These are phyloP conservation scores for Grosmannia huntii DNA, from an alignment of 2,329 filamentous ascomycete genomes.

Conservation along the genomic window DNA sequence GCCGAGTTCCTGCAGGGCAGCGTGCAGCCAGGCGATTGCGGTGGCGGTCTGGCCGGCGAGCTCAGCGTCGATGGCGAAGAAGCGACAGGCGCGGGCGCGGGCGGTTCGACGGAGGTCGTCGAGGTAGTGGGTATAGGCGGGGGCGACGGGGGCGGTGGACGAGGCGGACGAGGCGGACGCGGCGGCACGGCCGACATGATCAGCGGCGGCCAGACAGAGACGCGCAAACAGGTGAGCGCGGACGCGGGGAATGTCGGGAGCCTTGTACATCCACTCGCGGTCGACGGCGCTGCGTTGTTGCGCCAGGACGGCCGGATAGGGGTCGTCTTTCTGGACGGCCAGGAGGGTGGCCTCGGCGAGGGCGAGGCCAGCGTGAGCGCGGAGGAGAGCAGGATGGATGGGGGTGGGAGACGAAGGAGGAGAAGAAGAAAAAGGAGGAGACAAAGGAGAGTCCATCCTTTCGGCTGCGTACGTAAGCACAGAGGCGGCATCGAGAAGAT, in stretches of 20 bases:
- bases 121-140: constrained; percentile 55
- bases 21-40: constrained; percentile 76
- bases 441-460: constrained; percentile 28
- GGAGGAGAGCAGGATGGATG: constrained; percentile 37
- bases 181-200: constrained; percentile 67
- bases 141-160: constrained; percentile 34
- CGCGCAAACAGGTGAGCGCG: constrained; percentile 79
- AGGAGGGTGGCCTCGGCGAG: constrained; percentile 82
- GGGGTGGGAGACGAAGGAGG: too few species aligned
- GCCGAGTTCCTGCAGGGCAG: constrained; percentile 45
- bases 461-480: constrained; percentile 61
- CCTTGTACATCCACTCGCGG: constrained; percentile 93
- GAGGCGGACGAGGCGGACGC: constrained; percentile 21
- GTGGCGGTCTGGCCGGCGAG: constrained; percentile 67
- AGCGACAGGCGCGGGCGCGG: constrained; percentile 75
- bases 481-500: constrained; percentile 65
- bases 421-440: too few species aligned
- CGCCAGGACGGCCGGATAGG: constrained; percentile 71
- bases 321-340: constrained; percentile 86
- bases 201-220: constrained; percentile 74
- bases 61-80: constrained; percentile 84
- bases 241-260: constrained; percentile 78
- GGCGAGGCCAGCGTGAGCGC: constrained; percentile 51
- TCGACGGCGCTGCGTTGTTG: constrained; percentile 72
- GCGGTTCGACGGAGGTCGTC: constrained; percentile 63